These are phyloP conservation scores for Colletotrichum noveboracense DNA, from an alignment of 2,329 filamentous ascomycete genomes.

Conservation along the genomic window DNA sequence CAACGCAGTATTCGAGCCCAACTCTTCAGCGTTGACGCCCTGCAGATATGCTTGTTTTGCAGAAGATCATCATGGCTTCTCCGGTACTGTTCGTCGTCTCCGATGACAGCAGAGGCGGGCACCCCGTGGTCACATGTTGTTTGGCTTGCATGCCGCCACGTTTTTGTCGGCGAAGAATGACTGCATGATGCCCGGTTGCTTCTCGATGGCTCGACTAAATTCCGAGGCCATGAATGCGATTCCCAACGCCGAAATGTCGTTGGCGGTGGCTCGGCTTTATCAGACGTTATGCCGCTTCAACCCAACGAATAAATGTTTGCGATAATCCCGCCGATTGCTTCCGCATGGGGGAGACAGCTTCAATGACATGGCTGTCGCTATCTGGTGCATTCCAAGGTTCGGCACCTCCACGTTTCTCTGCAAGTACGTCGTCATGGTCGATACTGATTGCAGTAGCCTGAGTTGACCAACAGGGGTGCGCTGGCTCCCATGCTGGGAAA, in stretches of 20 bases:
- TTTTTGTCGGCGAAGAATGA: conserved; percentile 12
- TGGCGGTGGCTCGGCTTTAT: neutral
- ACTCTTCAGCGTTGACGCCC: neutral
- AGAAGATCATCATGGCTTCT: neutral
- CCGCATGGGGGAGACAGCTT: neutral
- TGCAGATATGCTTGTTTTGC: neutral
- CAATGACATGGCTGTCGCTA: neutral
- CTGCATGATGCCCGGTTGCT: neutral
- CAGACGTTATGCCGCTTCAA: neutral
- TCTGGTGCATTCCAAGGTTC: neutral
- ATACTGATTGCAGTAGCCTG: neutral
- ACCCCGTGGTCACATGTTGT: neutral
- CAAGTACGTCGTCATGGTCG: neutral
- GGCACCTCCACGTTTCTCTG: neutral
- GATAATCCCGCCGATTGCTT: neutral
- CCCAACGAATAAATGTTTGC: neutral
- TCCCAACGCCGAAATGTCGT: neutral
- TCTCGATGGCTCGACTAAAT: neutral
- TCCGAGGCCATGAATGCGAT: neutral
- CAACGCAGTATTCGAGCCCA: neutral
- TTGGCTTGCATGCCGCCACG: conserved; percentile 2
- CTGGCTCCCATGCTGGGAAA: neutral
- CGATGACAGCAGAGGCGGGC: neutral
- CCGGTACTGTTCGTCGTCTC: neutral
- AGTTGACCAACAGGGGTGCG: neutral